phyloP scores from a whole-genome alignment of 2,329 filamentous ascomycete genomes.

The Leptographium radiaticola region DNA sequence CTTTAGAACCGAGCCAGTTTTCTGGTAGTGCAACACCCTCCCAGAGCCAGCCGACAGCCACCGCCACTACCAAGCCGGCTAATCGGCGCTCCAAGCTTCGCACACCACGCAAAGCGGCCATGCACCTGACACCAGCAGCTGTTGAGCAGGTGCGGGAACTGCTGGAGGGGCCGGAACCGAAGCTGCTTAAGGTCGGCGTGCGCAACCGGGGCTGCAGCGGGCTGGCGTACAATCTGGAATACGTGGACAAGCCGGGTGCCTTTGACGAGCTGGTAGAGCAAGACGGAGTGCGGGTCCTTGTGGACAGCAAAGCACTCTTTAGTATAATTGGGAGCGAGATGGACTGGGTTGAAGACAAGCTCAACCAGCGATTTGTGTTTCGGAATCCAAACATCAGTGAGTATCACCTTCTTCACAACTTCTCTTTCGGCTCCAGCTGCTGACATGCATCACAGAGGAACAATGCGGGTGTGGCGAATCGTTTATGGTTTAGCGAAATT shows the following conservation, averaged over 20 bases:
- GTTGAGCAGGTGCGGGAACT: constrained; percentile 66
- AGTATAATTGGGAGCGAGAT: constrained; percentile 98
- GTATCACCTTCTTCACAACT: constrained; percentile 24
- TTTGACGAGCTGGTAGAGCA: constrained; percentile 93
- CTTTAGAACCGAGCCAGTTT: not conserved
- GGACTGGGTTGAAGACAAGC: constrained; percentile 96
- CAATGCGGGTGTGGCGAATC: constrained; percentile 94
- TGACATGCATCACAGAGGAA: constrained; percentile 50
- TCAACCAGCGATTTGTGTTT: constrained; percentile 87
- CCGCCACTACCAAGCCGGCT: not conserved
- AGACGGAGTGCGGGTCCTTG: constrained; percentile 88
- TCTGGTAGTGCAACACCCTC: not conserved
- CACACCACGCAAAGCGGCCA: constrained; percentile 71
- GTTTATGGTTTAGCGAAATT: constrained; percentile 58
- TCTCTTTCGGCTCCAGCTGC: not conserved
- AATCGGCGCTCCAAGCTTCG: constrained; percentile 48
- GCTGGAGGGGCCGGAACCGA: constrained; percentile 74
- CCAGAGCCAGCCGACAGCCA: not conserved
- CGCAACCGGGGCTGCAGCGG: constrained; percentile 91
- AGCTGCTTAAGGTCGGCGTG: constrained; percentile 88
- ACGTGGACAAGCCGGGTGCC: constrained; percentile 75
- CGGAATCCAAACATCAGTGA: constrained; percentile 96
- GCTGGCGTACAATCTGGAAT: constrained; percentile 85
- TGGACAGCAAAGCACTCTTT: constrained; percentile 93
- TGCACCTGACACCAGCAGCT: constrained; percentile 70